Evolutionary conservation across 2,329 filamentous ascomycete species (phyloP).

Genomic region (Fusarium transvaalense): DNA sequence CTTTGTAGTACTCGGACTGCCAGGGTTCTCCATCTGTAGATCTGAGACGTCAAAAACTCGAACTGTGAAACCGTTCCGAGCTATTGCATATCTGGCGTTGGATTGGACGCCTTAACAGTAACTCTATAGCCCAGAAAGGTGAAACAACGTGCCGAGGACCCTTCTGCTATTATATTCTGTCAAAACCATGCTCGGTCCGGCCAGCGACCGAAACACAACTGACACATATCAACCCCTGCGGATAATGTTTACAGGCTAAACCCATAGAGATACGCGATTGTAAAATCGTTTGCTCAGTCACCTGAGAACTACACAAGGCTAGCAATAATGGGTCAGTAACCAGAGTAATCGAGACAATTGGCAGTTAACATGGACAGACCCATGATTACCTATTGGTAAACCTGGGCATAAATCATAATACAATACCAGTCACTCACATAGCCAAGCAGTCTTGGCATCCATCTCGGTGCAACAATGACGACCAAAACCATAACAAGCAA

Average conservation of each 20-base stretch:
- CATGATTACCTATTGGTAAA: background rate
- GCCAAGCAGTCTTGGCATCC: background rate
- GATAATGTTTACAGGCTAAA: conserved; percentile 8
- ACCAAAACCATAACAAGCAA: background rate
- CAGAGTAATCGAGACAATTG: background rate
- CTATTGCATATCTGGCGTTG: conserved; percentile 1
- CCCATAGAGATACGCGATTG: conserved; percentile 5
- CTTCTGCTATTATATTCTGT: conserved; percentile 2
- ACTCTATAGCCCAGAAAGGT: conserved; percentile 14
- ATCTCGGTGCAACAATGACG: background rate
- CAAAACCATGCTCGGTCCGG: conserved; percentile 16
- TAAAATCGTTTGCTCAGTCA: background rate
- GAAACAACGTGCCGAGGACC: conserved; percentile 26
- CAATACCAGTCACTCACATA: background rate
- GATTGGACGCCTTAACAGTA: conserved; percentile 7
- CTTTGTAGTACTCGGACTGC: conserved; percentile 8
- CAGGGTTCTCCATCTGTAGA: conserved; percentile 23
- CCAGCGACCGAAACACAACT: conserved; percentile 27
- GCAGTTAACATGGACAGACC: background rate
- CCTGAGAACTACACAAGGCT: background rate
- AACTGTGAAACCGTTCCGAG: conserved; percentile 34
- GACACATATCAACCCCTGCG: conserved; percentile 26
- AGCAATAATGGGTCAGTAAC: background rate
- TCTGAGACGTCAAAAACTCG: conserved; percentile 24
- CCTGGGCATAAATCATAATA: background rate